Evolutionary conservation across 192 early-diverging fungal species (phyloP), one percentile per base, ranked within the genome.

Genomic region (Dissophora globulifera): DNA sequence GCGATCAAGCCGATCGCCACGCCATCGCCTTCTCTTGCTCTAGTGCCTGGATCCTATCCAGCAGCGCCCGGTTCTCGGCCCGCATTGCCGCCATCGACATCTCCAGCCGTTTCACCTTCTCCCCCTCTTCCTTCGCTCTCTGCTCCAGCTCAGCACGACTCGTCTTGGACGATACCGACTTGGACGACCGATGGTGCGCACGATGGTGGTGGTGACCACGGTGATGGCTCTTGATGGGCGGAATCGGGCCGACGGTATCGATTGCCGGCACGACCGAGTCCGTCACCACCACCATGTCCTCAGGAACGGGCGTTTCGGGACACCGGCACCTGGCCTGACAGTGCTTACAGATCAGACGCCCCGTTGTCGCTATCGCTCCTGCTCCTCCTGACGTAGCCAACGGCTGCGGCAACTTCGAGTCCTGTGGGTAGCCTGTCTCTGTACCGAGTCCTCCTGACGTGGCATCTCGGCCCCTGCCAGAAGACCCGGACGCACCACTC

Each of bases 31-130:
- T 76, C 19, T 76, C 72, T 27, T 66, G 57, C 30, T 76, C 72
- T 8, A 76, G 30, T 17, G 25, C 58, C 50, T 76, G 72, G 22
- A 76, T 76, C 47, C 64, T 58, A 20, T 76, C 72, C 30, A 76
- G 40, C 19, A 76, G 29, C 1, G 72, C 72, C 46, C 41, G 66
- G 16, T 67, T 66, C 46, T 76, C 72, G n/a, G 72, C 72, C 12
- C 72, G 30, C 50, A 76, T 66, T 0, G 72, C 64, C 31, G 47
- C 40, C 58, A 76, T 40, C 9, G 72, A 76, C 52, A 61, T 65
- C 35, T 76, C 72, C 13, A 76, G 26, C 6, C 72, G 56, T 49
- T 76, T 59, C 3, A 67, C 58, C 31, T 61, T 61, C 5, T 61
- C 58, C 5, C 43, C 42, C 40, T 66, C 57, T 15, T 67, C 58